Conservation (phyloP, 2,329 filamentous ascomycete species). For the Arthrobotrys pseudoclavata region DNA sequence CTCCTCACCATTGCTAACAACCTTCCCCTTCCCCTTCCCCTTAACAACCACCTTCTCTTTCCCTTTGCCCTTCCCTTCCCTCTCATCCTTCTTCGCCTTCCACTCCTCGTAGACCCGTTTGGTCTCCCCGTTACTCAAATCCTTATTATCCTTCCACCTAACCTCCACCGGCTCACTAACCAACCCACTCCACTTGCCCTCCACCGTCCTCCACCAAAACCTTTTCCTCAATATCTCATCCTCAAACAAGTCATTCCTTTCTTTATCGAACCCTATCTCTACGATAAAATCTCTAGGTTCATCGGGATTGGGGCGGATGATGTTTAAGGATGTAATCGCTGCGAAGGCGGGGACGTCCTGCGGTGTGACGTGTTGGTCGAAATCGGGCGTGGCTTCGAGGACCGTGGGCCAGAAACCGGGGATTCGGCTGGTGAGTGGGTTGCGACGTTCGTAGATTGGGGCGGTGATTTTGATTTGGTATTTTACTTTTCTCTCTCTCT, state of each 20-base stretch:
- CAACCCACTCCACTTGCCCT: conserved; percentile 77
- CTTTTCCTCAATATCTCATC: conserved; percentile 86
- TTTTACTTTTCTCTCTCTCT: conserved; percentile 72
- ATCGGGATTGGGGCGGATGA: conserved; percentile 69
- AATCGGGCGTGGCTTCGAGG: conserved; percentile 80
- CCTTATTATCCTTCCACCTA: conserved; percentile 86
- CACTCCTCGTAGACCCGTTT: conserved; percentile 79
- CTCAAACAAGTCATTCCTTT: conserved; percentile 84
- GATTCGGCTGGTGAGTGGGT: conserved; percentile 78
- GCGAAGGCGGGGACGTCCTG: conserved; percentile 81
- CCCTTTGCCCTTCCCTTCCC: conserved; percentile 63
- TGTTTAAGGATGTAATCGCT: conserved; percentile 76
- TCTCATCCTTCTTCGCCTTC: conserved; percentile 72
- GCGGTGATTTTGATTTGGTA: conserved; percentile 77
- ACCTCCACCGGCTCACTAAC: conserved; percentile 92
- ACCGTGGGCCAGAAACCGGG: conserved; percentile 95
- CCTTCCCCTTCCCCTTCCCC: conserved; percentile 65
- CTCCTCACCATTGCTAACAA: conserved; percentile 65
- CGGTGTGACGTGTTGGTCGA: conserved; percentile 89
- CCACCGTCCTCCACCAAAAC: conserved; percentile 83
- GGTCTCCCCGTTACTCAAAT: conserved; percentile 84
- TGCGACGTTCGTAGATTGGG: conserved; percentile 82
- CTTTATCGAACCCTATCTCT: conserved; percentile 77
- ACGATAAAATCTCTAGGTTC: conserved; percentile 85
- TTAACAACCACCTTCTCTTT: conserved; percentile 64